Base-by-base conservation (phyloP, 2,329 filamentous ascomycete genomes). In the Aureobasidium sp. region DNA sequence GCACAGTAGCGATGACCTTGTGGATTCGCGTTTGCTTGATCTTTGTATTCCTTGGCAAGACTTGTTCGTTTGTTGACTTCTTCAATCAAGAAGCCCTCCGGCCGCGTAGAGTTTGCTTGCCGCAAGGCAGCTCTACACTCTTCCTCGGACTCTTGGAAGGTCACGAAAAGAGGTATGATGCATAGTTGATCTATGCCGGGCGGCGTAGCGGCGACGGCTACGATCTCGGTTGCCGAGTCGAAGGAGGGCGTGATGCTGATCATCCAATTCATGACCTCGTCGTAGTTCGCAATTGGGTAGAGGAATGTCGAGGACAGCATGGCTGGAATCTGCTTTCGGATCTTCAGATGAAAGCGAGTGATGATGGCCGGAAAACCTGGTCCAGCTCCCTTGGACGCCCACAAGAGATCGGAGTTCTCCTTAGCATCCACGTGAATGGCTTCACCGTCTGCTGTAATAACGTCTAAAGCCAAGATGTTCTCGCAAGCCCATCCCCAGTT, bases 401-500 rank as follows among this genome's bases (percentile, higher is more conserved):
- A 82, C 63, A 77, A 79, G 1, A 82, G 69, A 44, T 82, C 79
- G 3, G 63, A 59, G 62, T 81, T 78, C 61, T 79, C 68, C 7
- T 68, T 64, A 21, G 67, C 65, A 58, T 72, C 71, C 63, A 73
- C 75, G 61, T 73, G 70, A 16, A 77, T 63, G 62, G 70, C 65
- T 60, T 73, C 67, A 1, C 74, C 79, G 7, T 77, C 69, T 0
- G 79, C 78, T 1, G 78, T 79, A 2, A 82, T 78, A 1, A 80
- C 77, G 61, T 82, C 79, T 10, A 82, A 65, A 1, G 71, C 78
- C 2, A 73, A 59, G 1, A 82, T 70, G 15, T 70, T 69, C 65
- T 82, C 77, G 60, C 81, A 83, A 0, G 79, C 79, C 78, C 79
- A 83, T 0, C 81, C 81, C 81, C 80, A 83, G 64, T 79, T 80